phyloP scores from a whole-genome alignment of 805 yeast species.

The Hanseniaspora meyeri region DNA sequence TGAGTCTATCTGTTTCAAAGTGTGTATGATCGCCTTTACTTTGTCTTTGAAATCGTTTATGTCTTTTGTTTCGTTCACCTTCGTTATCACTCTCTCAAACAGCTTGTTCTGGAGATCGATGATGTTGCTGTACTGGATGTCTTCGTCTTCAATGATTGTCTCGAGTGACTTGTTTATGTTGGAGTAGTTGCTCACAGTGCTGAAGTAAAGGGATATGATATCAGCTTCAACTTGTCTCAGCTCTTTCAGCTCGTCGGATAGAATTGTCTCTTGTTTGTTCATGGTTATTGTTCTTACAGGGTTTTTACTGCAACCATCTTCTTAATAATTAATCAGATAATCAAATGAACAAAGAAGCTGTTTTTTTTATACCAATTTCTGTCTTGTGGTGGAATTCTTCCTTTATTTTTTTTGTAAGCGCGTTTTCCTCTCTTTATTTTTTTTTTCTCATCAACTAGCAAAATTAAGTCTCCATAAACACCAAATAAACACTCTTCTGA shows the following conservation, averaged over 20 bases:
- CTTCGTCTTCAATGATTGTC: background rate
- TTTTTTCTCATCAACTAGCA: background rate
- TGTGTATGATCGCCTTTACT: background rate
- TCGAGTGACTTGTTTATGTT: slow-evolving; percentile 6
- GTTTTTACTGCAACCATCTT: no score
- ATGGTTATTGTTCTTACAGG: background rate
- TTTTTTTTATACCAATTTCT: no score
- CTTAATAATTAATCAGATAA: no score
- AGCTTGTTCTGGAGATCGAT: slow-evolving; percentile 5
- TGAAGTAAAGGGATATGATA: slow-evolving; percentile 13
- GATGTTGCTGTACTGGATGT: slow-evolving; percentile 3
- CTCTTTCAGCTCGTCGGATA: background rate
- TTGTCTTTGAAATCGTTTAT: background rate
- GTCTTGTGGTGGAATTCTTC: no score
- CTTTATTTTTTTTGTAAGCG: background rate
- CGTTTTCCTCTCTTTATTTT: background rate
- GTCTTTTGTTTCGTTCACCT: background rate
- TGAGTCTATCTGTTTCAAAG: background rate
- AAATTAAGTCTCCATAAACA: background rate
- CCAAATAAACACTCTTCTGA: background rate
- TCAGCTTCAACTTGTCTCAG: slow-evolving; percentile 14
- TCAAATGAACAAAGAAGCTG: no score
- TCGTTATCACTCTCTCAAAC: background rate
- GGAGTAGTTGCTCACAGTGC: slow-evolving; percentile 7
- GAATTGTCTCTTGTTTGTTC: background rate